Evolutionary conservation across 257 asterid species (phyloP), one percentile per base, ranked within the genome.

Genomic region (Dorcoceras hygrometricum): DNA sequence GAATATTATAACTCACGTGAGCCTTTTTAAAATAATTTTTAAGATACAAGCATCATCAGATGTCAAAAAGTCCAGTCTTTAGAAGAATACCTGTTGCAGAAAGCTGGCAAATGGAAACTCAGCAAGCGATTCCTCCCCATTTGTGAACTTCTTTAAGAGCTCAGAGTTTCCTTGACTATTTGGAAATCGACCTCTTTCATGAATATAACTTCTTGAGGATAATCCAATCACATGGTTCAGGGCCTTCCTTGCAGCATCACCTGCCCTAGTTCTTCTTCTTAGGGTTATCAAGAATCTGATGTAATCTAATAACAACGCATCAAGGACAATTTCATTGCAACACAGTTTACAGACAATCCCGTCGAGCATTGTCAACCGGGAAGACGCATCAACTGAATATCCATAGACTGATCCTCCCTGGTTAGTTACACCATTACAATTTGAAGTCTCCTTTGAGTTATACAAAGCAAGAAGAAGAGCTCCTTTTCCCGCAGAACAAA

Each of bases 91-190:
- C 87, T 90, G 88, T 81, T 90, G 87, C 58, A 90, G 76, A 70
- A 93, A 85, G 83, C 97, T 90, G 75, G 95, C 96, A 80, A 73
- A 77, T 62, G 99, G 99, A 80, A 93, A 93, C 80, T 90, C 97
- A 51, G 97, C 96, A 75, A 93, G 86, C 18, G 99, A 90, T 79
- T 90, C 90, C 73, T 84, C 88, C 70, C 93, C 97, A 80, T 88
- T 85, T 43, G 79, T 63, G 71, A 90, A 76, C 71, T 81, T 81
- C 68, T 61, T 74, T 28, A 81, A 81, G 61, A 79, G 63, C 74
- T 76, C 79, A 60, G 75, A 69, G 71, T 77, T 68, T 71, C 31
- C 77, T 71, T 67, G 79, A 74, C 78, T 74, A 32, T 46, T 66
- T 77, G 71, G 67, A 79, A 66, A 65, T 60, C 23, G 76, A 69